Percentiles rank a stretch among this genome's conserved stretches.
phyloP scores from a whole-genome alignment of 2,329 filamentous ascomycete species.

The Penicillium sp. region DNA sequence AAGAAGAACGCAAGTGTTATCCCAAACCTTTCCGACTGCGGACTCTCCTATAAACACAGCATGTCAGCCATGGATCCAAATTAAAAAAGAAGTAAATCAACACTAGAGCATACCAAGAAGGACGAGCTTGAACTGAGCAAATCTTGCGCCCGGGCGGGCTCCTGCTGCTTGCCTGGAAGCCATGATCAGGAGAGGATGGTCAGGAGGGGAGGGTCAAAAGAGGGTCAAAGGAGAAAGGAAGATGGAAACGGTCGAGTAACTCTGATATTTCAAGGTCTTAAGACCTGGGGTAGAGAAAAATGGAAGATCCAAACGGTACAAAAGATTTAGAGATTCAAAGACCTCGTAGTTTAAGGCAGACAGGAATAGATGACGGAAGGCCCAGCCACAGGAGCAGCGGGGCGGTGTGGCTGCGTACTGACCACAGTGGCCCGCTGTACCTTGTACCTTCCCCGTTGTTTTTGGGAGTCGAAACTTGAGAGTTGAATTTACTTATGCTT shows the following conservation, averaged over 20 bases:
- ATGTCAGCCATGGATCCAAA: conserved; percentile 14
- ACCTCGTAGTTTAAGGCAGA: conserved; percentile 19
- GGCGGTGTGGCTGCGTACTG: conserved; percentile 25
- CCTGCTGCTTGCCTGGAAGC: conserved; percentile 77
- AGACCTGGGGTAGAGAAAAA: conserved; percentile 3
- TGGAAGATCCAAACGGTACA: conserved; percentile 15
- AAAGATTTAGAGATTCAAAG: conserved; percentile 1
- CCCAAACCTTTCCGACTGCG: conserved; percentile 87
- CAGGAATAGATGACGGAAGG: conserved; percentile 36
- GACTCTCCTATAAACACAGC: conserved; percentile 71
- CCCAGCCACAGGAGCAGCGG: conserved; percentile 33
- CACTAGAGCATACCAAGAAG: conserved; percentile 70
- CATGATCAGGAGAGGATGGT: conserved; percentile 54
- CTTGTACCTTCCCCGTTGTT: conserved; percentile 10
- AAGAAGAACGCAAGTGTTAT: conserved; percentile 10
- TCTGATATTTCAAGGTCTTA: conserved; percentile 2
- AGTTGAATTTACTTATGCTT: conserved; percentile 1
- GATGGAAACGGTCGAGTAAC: background rate
- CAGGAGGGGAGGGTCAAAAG: conserved; percentile 5
- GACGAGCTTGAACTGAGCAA: conserved; percentile 99
- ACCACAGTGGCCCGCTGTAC: conserved; percentile 14
- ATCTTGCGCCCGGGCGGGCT: conserved; percentile 68
- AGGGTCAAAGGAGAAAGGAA: background rate
- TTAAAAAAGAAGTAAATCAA: background rate
- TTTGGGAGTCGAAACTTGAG: conserved; percentile 10